Evolutionary conservation across 805 yeast species (phyloP).

Genomic region (Wickerhamomyces rabaulensis): DNA sequence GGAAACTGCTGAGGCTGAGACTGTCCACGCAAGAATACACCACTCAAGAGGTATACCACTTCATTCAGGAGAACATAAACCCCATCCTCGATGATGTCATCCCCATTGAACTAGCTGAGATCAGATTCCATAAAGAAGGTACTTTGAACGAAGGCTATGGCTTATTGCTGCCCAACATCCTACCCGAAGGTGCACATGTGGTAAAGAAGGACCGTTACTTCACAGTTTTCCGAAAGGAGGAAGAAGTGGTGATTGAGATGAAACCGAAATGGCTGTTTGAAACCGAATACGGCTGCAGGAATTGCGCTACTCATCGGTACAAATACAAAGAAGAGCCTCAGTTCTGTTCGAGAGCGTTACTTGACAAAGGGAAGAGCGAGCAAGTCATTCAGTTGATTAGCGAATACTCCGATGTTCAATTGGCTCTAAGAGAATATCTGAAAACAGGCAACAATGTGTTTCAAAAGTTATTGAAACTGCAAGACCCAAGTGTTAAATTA

Average conservation of each 20-base stretch:
- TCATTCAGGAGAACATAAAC: conserved; percentile 3
- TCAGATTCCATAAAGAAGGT: conserved; percentile 5
- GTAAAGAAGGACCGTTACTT: conserved; percentile 31
- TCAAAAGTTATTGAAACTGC: conserved; percentile 17
- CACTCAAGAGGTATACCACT: conserved; percentile 13
- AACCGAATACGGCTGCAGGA: conserved; percentile 38
- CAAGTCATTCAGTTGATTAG: conserved; percentile 1
- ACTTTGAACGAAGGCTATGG: conserved; percentile 36
- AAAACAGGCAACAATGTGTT: conserved; percentile 17
- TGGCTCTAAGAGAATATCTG: conserved; percentile 20
- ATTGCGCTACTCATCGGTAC: conserved; percentile 45
- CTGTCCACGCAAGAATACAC: conserved; percentile 17
- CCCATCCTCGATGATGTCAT: conserved; percentile 27
- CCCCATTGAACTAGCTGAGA: conserved; percentile 14
- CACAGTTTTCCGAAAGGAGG: conserved; percentile 23
- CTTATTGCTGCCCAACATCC: conserved; percentile 36
- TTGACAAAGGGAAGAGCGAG: not conserved
- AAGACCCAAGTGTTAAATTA: conserved; percentile 10
- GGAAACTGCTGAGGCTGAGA: conserved; percentile 28
- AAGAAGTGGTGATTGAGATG: conserved; percentile 35
- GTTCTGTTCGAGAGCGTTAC: conserved; percentile 44
- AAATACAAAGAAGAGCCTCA: conserved; percentile 27
- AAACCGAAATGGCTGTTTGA: conserved; percentile 59
- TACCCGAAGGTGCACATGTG: conserved; percentile 28
- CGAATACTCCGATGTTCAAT: not conserved